Evolutionary conservation across 768 basidiomycete species (phyloP).

Genomic region (Pholiota conissans): DNA sequence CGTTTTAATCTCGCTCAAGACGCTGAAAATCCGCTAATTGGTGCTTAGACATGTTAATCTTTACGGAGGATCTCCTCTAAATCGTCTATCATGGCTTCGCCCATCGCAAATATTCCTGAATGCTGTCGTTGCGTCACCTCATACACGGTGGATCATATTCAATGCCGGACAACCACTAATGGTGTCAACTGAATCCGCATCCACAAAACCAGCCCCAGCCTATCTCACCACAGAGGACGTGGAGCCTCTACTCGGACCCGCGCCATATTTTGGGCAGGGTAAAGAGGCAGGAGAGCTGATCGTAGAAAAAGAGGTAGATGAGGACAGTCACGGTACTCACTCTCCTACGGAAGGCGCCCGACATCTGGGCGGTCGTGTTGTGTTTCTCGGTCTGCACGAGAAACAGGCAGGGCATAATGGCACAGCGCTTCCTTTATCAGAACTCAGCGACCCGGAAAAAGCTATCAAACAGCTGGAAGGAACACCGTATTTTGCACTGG

Average conservation of each 20-base stretch:
- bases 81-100: conserved; percentile 82
- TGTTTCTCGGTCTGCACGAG: conserved; percentile 84
- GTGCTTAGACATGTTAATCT: conserved; percentile 33
- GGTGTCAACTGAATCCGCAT: conserved; percentile 33
- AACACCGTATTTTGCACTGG: conserved; percentile 84
- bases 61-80: conserved; percentile 67
- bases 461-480: conserved; percentile 68
- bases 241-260: conserved; percentile 61
- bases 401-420: conserved; percentile 31
- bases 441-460: conserved; percentile 56
- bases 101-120: conserved; percentile 77
- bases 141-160: conserved; percentile 80
- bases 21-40: background rate
- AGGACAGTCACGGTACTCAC: conserved; percentile 20
- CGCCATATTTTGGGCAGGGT: conserved; percentile 74
- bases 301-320: conserved; percentile 26
- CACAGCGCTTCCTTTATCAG: conserved; percentile 62
- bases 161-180: conserved; percentile 71
- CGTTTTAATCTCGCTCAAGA: background rate
- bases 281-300: conserved; percentile 41
- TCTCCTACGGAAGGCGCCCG: conserved; percentile 55
- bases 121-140: conserved; percentile 54
- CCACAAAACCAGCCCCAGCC: conserved; percentile 38
- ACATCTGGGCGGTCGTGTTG: conserved; percentile 56
- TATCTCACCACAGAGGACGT: conserved; percentile 62